Percentiles rank a stretch among this genome's conserved stretches.
Conservation (phyloP, 371 early-diverging fungal genomes). For the Apophysomyces trapeziformis region DNA sequence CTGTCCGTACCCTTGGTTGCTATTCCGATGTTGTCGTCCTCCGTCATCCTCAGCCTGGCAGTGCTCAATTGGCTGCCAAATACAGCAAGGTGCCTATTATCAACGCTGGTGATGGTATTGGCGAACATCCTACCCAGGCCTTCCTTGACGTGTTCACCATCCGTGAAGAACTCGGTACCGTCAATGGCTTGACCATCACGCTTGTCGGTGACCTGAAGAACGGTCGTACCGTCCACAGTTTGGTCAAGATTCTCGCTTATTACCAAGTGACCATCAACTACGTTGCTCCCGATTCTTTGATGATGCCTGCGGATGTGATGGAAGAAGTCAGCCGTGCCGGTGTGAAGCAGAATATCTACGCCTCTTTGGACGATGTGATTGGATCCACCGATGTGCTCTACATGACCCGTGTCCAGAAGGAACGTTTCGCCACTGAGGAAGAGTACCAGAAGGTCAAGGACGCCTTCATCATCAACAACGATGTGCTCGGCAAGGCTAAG, state of each 20-base stretch:
- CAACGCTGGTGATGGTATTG: constrained; percentile 97
- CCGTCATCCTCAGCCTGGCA: constrained; percentile 93
- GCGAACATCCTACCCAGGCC: constrained; percentile 98
- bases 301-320: constrained; percentile 89
- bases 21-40: constrained; percentile 93
- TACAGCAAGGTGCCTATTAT: constrained; percentile 91
- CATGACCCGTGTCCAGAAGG: constrained; percentile 96
- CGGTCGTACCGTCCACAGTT: constrained; percentile 96
- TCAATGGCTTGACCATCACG: constrained; percentile 94
- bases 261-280: constrained; percentile 93
- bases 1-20: constrained; percentile 90
- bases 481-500: constrained; percentile 85
- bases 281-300: constrained; percentile 82
- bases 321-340: constrained; percentile 72
- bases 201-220: constrained; percentile 97
- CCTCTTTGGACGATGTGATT: constrained; percentile 78
- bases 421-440: constrained; percentile 79
- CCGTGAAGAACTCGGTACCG: constrained; percentile 93
- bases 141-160: constrained; percentile 96
- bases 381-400: constrained; percentile 93
- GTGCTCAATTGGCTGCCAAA: constrained; percentile 84
- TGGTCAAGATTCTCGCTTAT: constrained; percentile 89
- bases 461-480: constrained; percentile 86
- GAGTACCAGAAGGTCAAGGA: constrained; percentile 86
- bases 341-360: constrained; percentile 72